Evolutionary conservation across 345 rosid species (phyloP), one percentile per base, ranked within the genome.

Genomic region (Hypericum perforatum): DNA sequence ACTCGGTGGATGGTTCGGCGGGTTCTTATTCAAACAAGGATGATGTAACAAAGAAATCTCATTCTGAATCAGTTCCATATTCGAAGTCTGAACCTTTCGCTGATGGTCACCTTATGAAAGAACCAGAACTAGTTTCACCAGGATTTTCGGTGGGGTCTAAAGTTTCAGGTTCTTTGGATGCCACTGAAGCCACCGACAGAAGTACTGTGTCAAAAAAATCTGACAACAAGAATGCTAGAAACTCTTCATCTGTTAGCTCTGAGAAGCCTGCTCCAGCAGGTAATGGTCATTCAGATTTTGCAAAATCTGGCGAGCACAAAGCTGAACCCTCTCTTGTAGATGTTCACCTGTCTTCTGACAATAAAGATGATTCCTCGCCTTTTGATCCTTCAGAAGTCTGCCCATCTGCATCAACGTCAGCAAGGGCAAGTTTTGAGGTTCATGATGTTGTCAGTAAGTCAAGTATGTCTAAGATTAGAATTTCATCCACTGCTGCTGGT

Each of bases 21-120:
- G 11, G 13, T 3, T 53, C 74, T 53, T 63, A 61, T 57, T 42
- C 69, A 49, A 54, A 37, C 53, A 69, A 47, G 69, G 52, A 56
- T 12, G 56, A 52, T 58, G 63, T 57, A 6, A 51, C 16, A 36
- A 65, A 67, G 49, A 40, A 47, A 57, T 54, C 71, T 47, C 54
- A 70, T 62, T 58, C 65, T 39, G 66, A 54, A 43, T 62, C 87
- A 50, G 57, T 77, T 53, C 70, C 67, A 45, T 71, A 41, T 14
- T 69, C 77, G 65, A 78, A 82, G 52, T 76, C 73, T 57, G 59
- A 64, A 63, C 56, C 70, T 52, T 49, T 79, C 41, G 57, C 51
- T 46, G 45, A 63, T 60, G 39, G 42, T 14, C 49, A 52, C 49
- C 39, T 77, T 6, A 29, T 49, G 29, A 8, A 51, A 42, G 36